Evolutionary conservation across 768 basidiomycete genomes (phyloP).

Genomic region (Phylloporus rhodoxanthus): DNA sequence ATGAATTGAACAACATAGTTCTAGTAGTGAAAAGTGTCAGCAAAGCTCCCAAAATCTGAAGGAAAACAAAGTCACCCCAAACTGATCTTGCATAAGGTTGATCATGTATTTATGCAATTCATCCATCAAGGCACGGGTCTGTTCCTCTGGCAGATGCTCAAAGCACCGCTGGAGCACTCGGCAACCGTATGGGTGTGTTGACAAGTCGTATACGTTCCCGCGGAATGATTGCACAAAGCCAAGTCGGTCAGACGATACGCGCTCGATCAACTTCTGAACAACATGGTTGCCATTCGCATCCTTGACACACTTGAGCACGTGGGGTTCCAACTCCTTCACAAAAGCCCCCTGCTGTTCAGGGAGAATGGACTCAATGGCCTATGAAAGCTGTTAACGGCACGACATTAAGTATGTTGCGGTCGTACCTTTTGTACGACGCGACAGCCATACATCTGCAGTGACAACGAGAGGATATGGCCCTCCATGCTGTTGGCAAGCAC

Average conservation of each 20-base stretch:
- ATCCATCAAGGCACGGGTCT: slow-evolving; percentile 67
- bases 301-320: slow-evolving; percentile 80
- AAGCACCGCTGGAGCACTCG: slow-evolving; percentile 92
- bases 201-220: slow-evolving; percentile 72
- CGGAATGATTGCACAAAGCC: slow-evolving; percentile 70
- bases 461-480: slow-evolving; percentile 67
- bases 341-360: slow-evolving; percentile 74
- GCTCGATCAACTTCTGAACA: slow-evolving; percentile 84
- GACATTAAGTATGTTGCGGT: not conserved
- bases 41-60: not conserved
- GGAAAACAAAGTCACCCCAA: slow-evolving; percentile 56
- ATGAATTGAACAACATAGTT: slow-evolving; percentile 96
- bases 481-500: slow-evolving; percentile 69
- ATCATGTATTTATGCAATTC: slow-evolving; percentile 71
- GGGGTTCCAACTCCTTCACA: slow-evolving; percentile 71
- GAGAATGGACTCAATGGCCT: slow-evolving; percentile 81
- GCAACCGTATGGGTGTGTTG: slow-evolving; percentile 90
- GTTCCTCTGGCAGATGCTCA: slow-evolving; percentile 69
- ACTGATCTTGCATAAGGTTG: slow-evolving; percentile 83
- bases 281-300: slow-evolving; percentile 96
- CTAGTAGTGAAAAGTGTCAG: slow-evolving; percentile 34
- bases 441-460: slow-evolving; percentile 93
- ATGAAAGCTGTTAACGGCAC: slow-evolving; percentile 8
- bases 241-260: slow-evolving; percentile 69
- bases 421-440: slow-evolving; percentile 88